Conservation (phyloP, 164 flowering plant species). For the Vitis amurensis region DNA sequence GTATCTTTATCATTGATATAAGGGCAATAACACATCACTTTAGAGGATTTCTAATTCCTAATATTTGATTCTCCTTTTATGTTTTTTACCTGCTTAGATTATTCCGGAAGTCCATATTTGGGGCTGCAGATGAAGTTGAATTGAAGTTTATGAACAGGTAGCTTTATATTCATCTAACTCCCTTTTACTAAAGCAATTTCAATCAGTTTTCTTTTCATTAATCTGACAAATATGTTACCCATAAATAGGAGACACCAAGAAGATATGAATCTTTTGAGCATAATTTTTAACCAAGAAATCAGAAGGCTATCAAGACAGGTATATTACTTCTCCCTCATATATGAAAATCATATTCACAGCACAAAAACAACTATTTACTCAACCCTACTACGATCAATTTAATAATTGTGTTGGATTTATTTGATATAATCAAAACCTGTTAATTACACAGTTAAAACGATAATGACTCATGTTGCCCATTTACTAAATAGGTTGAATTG, state of each 20-base stretch:
- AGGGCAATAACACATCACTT: neutral
- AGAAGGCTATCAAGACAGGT: conserved; percentile 89
- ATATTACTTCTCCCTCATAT: conserved; percentile 5
- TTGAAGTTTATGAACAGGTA: conserved; percentile 92
- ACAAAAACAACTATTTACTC: too few species aligned
- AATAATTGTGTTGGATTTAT: too few species aligned
- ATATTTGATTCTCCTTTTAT: neutral
- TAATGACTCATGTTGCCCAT: too few species aligned
- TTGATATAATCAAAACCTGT: too few species aligned
- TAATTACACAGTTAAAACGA: too few species aligned
- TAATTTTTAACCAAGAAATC: conserved; percentile 90
- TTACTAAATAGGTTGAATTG: too few species aligned
- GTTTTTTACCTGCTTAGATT: conserved; percentile 40
- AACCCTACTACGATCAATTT: too few species aligned
- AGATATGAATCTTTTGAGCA: conserved; percentile 75
- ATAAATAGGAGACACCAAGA: conserved; percentile 76
- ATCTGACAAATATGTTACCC: neutral
- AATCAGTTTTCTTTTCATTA: neutral
- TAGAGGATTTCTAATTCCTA: neutral
- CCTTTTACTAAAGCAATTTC: neutral
- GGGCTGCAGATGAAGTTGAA: conserved; percentile 92
- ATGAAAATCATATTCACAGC: neutral
- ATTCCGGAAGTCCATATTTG: conserved; percentile 86
- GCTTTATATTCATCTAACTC: conserved; percentile 1
- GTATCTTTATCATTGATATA: too few species aligned